Conservation (phyloP, 306 rosid genomes). For the Prunus dulcis region DNA sequence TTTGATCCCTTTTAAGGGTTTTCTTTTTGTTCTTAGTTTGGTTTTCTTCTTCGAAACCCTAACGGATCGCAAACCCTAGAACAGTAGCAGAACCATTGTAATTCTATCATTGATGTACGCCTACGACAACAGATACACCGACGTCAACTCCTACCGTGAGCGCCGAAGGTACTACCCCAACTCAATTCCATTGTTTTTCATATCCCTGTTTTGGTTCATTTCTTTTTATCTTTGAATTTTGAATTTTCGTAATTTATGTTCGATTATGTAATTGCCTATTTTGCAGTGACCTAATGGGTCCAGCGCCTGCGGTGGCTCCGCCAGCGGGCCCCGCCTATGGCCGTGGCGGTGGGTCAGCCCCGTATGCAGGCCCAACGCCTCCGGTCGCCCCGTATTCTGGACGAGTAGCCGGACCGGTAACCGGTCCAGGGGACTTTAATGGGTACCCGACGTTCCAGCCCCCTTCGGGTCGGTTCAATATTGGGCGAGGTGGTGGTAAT, state of each 20-base stretch:
- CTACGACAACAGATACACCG: constrained; percentile 59
- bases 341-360: constrained; percentile 42
- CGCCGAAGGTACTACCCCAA: constrained; percentile 61
- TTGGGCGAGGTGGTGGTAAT: constrained; percentile 52
- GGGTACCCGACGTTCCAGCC: constrained; percentile 58
- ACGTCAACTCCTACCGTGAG: constrained; percentile 66
- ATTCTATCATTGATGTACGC: constrained; percentile 36
- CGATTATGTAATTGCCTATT: neutral
- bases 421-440: constrained; percentile 28
- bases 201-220: neutral
- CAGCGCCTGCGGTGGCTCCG: constrained; percentile 36
- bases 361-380: constrained; percentile 36
- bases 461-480: constrained; percentile 57
- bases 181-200: neutral
- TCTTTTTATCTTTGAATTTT: neutral
- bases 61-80: constrained; percentile 2
- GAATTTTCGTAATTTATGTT: neutral
- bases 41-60: constrained; percentile 6
- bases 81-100: neutral
- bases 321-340: constrained; percentile 31
- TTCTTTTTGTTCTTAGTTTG: neutral
- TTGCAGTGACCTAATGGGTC: constrained; percentile 59
- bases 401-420: constrained; percentile 38
- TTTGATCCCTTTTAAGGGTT: neutral
- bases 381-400: constrained; percentile 31